phyloP scores from a whole-genome alignment of 441 rosid species.

The Jatropha multifida region DNA sequence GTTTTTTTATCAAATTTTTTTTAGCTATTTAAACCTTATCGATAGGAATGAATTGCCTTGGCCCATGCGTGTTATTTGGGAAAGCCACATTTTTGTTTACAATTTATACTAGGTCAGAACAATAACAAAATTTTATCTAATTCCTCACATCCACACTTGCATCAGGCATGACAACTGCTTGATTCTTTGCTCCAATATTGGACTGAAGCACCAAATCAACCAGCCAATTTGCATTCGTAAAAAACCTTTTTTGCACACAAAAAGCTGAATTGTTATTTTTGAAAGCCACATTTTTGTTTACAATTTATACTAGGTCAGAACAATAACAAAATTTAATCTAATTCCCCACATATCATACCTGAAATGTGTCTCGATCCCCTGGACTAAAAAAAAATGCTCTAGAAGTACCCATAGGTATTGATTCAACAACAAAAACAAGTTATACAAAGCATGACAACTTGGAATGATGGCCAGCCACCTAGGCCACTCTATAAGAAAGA shows the following conservation, averaged over 20 bases:
- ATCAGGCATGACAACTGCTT: constrained; percentile 85
- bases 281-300: not conserved
- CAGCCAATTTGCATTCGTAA: constrained; percentile 45
- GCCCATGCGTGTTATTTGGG: not conserved
- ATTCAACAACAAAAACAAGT: not conserved
- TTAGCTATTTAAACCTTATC: not conserved
- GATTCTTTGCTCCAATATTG: constrained; percentile 87
- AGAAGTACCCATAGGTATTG: not conserved
- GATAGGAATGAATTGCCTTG: not conserved
- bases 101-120: not conserved
- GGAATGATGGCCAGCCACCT: not conserved
- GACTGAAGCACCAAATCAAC: constrained; percentile 86
- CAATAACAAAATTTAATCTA: not conserved
- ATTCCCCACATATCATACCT: not conserved
- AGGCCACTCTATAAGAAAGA: not conserved
- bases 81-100: not conserved
- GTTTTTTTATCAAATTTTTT: not conserved
- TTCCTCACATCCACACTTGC: constrained; percentile 54
- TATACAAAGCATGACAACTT: not conserved
- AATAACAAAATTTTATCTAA: not conserved
- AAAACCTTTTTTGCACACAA: too few relatives aligned
- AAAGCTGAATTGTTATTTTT: not conserved
- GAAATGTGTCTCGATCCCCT: constrained; percentile 1
- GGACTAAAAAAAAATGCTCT: not conserved
- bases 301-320: not conserved